These are phyloP conservation scores for Eucalyptus cloeziana DNA, from an alignment of 345 rosid species.

Conservation along the genomic window DNA sequence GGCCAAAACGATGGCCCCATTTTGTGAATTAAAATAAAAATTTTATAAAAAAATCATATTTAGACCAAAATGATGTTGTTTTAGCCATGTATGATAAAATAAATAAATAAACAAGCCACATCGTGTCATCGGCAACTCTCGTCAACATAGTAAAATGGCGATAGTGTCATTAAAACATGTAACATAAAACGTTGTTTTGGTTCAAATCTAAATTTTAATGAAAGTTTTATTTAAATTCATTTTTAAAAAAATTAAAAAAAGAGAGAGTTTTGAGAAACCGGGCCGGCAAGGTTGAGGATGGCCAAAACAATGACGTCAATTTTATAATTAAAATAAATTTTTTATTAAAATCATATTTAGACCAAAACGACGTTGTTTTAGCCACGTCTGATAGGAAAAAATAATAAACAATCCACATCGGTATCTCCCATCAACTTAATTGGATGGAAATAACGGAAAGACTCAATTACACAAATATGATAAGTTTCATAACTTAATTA, in stretches of 20 bases:
- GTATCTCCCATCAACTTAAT: background rate
- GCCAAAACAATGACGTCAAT: rapidly evolving
- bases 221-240: no score
- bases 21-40: no score
- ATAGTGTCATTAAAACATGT: background rate
- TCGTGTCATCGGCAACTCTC: no score
- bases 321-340: no score
- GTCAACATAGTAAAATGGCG: background rate
- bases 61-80: rapidly evolving
- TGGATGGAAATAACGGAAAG: rapidly evolving
- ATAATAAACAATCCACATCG: background rate
- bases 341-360: background rate
- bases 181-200: no score
- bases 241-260: no score
- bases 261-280: background rate
- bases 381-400: background rate
- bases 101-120: no score
- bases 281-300: background rate
- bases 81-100: background rate
- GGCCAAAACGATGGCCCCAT: no score
- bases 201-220: no score
- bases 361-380: no score
- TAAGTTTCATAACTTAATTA: background rate
- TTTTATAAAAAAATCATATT: no score
- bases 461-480: no score